Evolutionary conservation across 2,329 filamentous ascomycete genomes (phyloP).

Genomic region (Fusarium virguliforme): DNA sequence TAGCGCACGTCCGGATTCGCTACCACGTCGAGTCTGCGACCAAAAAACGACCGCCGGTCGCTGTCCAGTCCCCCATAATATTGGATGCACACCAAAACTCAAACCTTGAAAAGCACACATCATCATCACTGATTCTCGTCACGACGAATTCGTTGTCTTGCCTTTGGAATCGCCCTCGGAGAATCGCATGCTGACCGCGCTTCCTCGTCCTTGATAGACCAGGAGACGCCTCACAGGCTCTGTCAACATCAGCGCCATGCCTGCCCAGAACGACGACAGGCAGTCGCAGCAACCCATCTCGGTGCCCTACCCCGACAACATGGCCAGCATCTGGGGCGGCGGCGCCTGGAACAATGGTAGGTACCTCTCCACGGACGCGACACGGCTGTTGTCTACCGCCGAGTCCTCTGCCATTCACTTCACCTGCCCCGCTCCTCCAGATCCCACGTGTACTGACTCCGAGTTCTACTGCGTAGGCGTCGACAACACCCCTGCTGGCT

Average conservation of each 20-base stretch:
- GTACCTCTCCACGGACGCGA: conserved; percentile 60
- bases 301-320: conserved; percentile 57
- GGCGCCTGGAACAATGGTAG: conserved; percentile 62
- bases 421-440: background rate
- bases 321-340: conserved; percentile 54
- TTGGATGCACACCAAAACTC: conserved; percentile 38
- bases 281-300: conserved; percentile 52
- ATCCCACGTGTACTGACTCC: conserved; percentile 35
- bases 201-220: conserved; percentile 48
- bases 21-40: conserved; percentile 48
- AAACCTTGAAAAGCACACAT: conserved; percentile 40
- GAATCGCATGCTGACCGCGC: conserved; percentile 43
- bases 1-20: conserved; percentile 53
- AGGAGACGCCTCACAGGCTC: conserved; percentile 5
- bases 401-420: conserved; percentile 5
- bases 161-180: background rate
- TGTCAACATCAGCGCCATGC: conserved; percentile 51
- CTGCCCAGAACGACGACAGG: conserved; percentile 54
- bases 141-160: conserved; percentile 42
- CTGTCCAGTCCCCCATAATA: conserved; percentile 26
- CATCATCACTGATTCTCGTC: conserved; percentile 33
- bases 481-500: conserved; percentile 71
- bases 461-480: conserved; percentile 42
- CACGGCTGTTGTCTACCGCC: conserved; percentile 61
- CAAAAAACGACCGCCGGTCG: conserved; percentile 33